Percentiles rank a stretch among this genome's conserved stretches.
Conservation (phyloP, 805 yeast species). For the Dipodascus albidus region DNA sequence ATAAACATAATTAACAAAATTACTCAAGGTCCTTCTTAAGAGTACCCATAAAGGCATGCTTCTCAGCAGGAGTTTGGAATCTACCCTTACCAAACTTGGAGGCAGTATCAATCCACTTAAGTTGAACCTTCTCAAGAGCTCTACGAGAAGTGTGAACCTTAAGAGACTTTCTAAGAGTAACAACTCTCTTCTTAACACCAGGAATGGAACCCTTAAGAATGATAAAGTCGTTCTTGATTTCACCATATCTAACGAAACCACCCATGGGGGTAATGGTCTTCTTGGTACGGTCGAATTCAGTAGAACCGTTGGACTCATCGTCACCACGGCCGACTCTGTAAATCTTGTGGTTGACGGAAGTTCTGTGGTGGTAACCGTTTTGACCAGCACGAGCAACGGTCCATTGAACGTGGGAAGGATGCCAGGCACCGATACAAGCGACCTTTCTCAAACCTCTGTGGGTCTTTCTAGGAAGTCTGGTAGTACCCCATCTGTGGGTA, state of each 20-base stretch:
- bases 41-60: constrained; percentile 99
- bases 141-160: constrained; percentile 96
- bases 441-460: constrained; percentile 99
- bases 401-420: constrained; percentile 99
- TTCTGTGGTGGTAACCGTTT: constrained; percentile 99
- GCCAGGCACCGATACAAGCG: constrained; percentile 99
- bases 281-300: constrained; percentile 98
- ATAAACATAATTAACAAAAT: constrained; percentile 3
- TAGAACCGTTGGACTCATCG: constrained; percentile 90
- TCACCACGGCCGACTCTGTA: constrained; percentile 98
- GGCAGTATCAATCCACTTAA: constrained; percentile 99
- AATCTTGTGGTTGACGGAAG: constrained; percentile 99
- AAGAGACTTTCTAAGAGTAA: constrained; percentile 97
- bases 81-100: constrained; percentile 99
- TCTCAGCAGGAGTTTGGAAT: constrained; percentile 99
- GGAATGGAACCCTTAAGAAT: constrained; percentile 98
- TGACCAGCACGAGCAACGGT: constrained; percentile 99
- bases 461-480: constrained; percentile 99
- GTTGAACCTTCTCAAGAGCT: constrained; percentile 91
- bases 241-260: constrained; percentile 99
- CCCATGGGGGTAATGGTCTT: constrained; percentile 99
- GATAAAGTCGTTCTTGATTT: constrained; percentile 93
- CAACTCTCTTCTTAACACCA: constrained; percentile 99
- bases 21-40: constrained; percentile 83
- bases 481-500: constrained; percentile 99